Base-by-base conservation (phyloP, 352 stramenopile genomes). In the Pythium plurisporium region DNA sequence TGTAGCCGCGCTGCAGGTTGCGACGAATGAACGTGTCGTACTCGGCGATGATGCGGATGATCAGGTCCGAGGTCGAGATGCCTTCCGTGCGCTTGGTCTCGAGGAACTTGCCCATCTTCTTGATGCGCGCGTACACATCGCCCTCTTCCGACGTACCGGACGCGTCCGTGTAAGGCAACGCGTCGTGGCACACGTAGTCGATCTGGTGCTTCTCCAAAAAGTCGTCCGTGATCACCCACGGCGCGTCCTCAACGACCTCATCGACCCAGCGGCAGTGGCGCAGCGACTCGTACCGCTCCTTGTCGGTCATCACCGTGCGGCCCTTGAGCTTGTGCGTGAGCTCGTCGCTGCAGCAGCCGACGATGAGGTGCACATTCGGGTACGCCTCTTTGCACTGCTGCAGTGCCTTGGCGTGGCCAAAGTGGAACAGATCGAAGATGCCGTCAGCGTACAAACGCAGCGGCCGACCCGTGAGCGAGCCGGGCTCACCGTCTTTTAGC, bases 11-110 rank as follows among this genome's bases (percentile, higher is more conserved):
- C 62, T 91, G 69, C 49, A 97, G 62, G 61, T 97, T 96, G 42
- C 89, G 82, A 29, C 85, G 76, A 59, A 97, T 95, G 65, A 95
- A 96, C 62, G 86, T 95, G 66, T 96, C 88, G 67, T 96, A 96
- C 75, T 96, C 82, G 29, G 82, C 75, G 46, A 96, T 91, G 70
- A 95, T 93, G 25, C 86, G 82, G 40, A 91, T 94, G 63, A 96
- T 96, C 27, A 96, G 70, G 45, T 96, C 86, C 25, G 80, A 95
- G 30, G 86, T 95, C 17, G 86, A 95, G 37, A 96, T 95, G 30
- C 87, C 86, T 42, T 95, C 86, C 26, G 87, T 95, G 46, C 85
- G 81, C 41, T 84, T 70, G 11, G 87, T 94, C 56, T 92, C 83
- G 23, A 91, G 62, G 65, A 96, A 93, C 57, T 89, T 89, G 59